A percentile compares a stretch with the other conserved stretches of the same genome.
These are phyloP conservation scores for Farysia itapuensis DNA, from an alignment of 1,284 basidiomycete species.

Conservation along the genomic window DNA sequence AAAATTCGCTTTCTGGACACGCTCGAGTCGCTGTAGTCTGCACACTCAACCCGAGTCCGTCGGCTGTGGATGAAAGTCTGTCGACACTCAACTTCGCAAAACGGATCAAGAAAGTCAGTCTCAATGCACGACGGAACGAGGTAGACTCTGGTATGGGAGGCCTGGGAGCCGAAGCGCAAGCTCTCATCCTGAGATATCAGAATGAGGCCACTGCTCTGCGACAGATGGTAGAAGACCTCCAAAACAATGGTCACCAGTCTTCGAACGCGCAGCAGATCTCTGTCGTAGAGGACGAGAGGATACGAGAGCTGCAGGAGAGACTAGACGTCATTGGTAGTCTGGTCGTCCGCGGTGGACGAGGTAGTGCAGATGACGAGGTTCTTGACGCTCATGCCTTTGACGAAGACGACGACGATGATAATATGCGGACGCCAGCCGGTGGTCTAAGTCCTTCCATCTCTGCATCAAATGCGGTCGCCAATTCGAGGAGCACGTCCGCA, in stretches of 20 bases:
- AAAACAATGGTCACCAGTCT: slow-evolving; percentile 1
- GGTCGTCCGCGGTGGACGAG: slow-evolving; percentile 43
- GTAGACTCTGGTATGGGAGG: slow-evolving; percentile 62
- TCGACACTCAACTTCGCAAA: slow-evolving; percentile 86
- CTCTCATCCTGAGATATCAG: slow-evolving; percentile 48
- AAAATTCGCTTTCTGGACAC: slow-evolving; percentile 90
- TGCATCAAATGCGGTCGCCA: background rate
- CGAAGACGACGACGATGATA: slow-evolving; percentile 1
- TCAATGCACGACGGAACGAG: slow-evolving; percentile 89
- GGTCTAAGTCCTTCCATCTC: background rate
- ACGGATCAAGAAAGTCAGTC: slow-evolving; percentile 75
- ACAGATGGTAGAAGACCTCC: slow-evolving; percentile 39
- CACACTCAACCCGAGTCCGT: slow-evolving; percentile 67
- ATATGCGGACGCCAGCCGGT: background rate
- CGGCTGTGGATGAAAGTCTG: slow-evolving; percentile 73
- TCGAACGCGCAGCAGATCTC: slow-evolving; percentile 2
- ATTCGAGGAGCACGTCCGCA: background rate
- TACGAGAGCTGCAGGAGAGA: slow-evolving; percentile 39
- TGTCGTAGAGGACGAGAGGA: slow-evolving; percentile 18
- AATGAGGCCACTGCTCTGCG: slow-evolving; percentile 48
- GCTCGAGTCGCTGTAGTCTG: slow-evolving; percentile 95
- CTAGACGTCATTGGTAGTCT: slow-evolving; percentile 48
- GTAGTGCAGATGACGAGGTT: slow-evolving; percentile 4
- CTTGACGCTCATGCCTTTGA: background rate
- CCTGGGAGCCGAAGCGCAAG: slow-evolving; percentile 44